Percentiles rank a stretch among this genome's conserved stretches.
Conservation (phyloP, 2,329 filamentous ascomycete genomes). For the Dothistroma septosporum region DNA sequence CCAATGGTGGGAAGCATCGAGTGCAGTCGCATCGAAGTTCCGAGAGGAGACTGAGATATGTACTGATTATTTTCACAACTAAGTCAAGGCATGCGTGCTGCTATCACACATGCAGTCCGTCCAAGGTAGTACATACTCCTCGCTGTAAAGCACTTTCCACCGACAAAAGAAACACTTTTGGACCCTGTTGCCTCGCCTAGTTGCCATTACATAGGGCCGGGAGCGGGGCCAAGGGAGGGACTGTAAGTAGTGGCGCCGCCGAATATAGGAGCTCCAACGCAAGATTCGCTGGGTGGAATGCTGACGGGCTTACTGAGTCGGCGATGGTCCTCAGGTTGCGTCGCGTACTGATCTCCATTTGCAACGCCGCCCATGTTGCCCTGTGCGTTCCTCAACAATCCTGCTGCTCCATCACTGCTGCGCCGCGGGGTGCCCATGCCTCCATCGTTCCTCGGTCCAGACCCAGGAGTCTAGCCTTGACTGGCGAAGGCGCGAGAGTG, state of each 20-base stretch:
- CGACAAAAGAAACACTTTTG: conserved; percentile 1
- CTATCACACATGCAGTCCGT: not conserved
- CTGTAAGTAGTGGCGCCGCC: too few relatives aligned
- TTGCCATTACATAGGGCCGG: not conserved
- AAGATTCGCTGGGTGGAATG: not conserved
- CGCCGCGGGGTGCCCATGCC: not conserved
- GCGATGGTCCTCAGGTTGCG: not conserved
- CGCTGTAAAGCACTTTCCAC: not conserved
- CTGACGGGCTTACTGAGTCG: not conserved
- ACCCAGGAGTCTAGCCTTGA: conserved; percentile 7
- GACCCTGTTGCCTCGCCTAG: not conserved
- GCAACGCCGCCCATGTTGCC: not conserved
- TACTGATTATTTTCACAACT: conserved; percentile 1
- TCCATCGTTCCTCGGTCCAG: not conserved
- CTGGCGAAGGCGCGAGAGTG: conserved; percentile 15
- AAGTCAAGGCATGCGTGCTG: not conserved
- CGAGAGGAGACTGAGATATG: not conserved
- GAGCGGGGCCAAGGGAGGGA: too few relatives aligned
- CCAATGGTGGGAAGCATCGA: too few relatives aligned
- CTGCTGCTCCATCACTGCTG: conserved; percentile 1
- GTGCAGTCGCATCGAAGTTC: not conserved
- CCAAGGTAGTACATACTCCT: conserved; percentile 4
- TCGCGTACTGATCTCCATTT: not conserved
- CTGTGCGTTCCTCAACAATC: not conserved
- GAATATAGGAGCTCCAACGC: not conserved